Conservation (phyloP, 352 stramenopile species). For the Aphanomyces astaci region DNA sequence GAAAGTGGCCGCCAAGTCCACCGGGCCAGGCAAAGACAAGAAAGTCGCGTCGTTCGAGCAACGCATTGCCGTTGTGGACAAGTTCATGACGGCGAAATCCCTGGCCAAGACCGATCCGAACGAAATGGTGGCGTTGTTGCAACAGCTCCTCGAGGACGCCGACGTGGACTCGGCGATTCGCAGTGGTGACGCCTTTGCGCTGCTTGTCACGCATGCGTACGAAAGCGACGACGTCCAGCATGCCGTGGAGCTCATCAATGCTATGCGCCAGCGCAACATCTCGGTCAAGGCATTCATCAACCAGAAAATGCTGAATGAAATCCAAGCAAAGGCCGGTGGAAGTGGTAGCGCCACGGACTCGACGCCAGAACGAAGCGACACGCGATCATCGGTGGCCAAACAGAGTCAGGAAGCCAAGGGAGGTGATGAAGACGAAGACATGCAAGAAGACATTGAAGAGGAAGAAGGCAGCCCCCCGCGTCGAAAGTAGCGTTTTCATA, state of each 20-base stretch:
- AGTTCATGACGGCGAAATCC: conserved; percentile 73
- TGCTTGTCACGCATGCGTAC: conserved; percentile 80
- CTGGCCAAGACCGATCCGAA: conserved; percentile 49
- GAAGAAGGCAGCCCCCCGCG: conserved; percentile 31
- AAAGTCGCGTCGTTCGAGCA: conserved; percentile 45
- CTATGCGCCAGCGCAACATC: conserved; percentile 66
- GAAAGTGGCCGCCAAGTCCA: conserved; percentile 80
- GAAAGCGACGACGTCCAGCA: conserved; percentile 53
- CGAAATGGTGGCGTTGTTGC: conserved; percentile 70
- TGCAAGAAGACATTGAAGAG: conserved; percentile 76
- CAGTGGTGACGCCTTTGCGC: conserved; percentile 81
- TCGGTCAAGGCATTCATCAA: conserved; percentile 70
- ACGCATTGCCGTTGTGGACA: conserved; percentile 66
- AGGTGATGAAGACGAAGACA: conserved; percentile 43
- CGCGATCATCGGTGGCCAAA: background rate
- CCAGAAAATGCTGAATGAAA: conserved; percentile 48
- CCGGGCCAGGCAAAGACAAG: conserved; percentile 58
- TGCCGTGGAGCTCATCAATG: conserved; percentile 57
- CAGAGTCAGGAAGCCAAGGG: conserved; percentile 13
- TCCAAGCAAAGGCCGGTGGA: conserved; percentile 46
- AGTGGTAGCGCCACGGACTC: too few species aligned
- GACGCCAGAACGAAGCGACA: conserved; percentile 5
- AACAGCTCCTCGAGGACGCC: conserved; percentile 72
- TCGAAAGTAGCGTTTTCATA: conserved; percentile 23
- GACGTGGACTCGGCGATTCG: conserved; percentile 83